Conservation (phyloP, 2,329 filamentous ascomycete genomes). For the Taxawa tesnikishii region DNA sequence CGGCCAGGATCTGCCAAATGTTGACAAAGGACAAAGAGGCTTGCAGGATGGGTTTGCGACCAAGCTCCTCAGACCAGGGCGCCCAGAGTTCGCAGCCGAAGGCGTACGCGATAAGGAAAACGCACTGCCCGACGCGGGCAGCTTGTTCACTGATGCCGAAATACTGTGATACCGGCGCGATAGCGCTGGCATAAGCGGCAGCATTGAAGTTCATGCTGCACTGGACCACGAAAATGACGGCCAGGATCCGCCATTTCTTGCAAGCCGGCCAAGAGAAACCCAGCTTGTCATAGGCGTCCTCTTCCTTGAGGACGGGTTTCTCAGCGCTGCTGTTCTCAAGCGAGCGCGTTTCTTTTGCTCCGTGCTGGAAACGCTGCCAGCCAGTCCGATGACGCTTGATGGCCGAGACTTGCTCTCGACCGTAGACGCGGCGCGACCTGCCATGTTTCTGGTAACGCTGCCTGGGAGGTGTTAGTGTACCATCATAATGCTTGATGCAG, state of each 20-base stretch:
- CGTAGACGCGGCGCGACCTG: too few species aligned
- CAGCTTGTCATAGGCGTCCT: conserved; percentile 20
- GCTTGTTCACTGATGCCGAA: conserved; percentile 28
- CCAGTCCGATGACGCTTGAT: too few species aligned
- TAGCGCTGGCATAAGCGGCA: conserved; percentile 43
- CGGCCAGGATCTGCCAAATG: conserved; percentile 32
- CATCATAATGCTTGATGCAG: too few species aligned
- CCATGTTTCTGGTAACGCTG: too few species aligned
- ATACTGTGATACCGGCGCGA: conserved; percentile 24
- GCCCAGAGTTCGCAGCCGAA: conserved; percentile 37
- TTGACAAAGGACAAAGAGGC: conserved; percentile 35
- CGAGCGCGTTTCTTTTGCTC: too few species aligned
- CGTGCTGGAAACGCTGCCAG: too few species aligned
- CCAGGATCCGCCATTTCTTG: conserved; percentile 41
- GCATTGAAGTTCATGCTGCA: conserved; percentile 45
- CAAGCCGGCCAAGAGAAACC: conserved; percentile 23
- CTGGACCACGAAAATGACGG: conserved; percentile 40
- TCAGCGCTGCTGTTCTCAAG: too few species aligned
- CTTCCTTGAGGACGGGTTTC: conserved; percentile 6
- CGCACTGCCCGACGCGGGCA: conserved; percentile 28
- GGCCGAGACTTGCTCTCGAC: too few species aligned
- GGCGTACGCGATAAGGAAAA: conserved; percentile 35
- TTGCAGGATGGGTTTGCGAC: conserved; percentile 34
- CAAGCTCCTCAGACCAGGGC: conserved; percentile 39
- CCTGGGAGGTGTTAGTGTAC: too few species aligned